A percentile compares a stretch with the other conserved stretches of the same genome.
Conservation (phyloP, 257 asterid genomes). For the Fraxinus excelsior region DNA sequence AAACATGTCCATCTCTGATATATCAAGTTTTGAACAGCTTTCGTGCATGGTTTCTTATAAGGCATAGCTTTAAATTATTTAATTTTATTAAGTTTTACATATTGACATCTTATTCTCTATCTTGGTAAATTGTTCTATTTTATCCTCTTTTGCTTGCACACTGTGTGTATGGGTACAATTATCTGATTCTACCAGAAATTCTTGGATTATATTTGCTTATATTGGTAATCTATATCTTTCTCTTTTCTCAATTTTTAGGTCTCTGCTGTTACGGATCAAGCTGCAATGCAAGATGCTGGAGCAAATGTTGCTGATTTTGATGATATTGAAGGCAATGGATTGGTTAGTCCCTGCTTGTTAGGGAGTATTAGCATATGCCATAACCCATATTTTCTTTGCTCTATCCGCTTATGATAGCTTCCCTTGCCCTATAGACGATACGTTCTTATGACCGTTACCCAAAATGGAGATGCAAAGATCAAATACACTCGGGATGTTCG, state of each 20-base stretch:
- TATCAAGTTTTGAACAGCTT: neutral
- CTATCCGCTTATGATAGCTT: neutral
- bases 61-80: neutral
- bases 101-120: neutral
- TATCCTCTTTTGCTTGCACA: neutral
- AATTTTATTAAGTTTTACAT: neutral
- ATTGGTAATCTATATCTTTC: neutral
- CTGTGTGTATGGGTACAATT: neutral
- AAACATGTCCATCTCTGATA: conserved; percentile 7
- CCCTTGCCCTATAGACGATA: neutral
- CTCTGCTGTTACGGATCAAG: conserved; percentile 65
- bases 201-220: conserved; percentile 9
- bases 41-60: neutral
- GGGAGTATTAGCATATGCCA: neutral
- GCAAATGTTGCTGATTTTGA: conserved; percentile 65
- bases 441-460: neutral
- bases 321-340: conserved; percentile 61
- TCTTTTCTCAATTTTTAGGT: conserved; percentile 42
- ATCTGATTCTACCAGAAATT: conserved; percentile 9
- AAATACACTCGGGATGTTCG: neutral
- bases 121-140: neutral
- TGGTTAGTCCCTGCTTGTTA: conserved; percentile 49
- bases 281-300: conserved; percentile 57
- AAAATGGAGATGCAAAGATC: neutral
- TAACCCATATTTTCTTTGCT: neutral